Percentiles rank a stretch among this genome's conserved stretches.
Conservation (phyloP, 2,329 filamentous ascomycete genomes). For the Colletotrichum sp. region DNA sequence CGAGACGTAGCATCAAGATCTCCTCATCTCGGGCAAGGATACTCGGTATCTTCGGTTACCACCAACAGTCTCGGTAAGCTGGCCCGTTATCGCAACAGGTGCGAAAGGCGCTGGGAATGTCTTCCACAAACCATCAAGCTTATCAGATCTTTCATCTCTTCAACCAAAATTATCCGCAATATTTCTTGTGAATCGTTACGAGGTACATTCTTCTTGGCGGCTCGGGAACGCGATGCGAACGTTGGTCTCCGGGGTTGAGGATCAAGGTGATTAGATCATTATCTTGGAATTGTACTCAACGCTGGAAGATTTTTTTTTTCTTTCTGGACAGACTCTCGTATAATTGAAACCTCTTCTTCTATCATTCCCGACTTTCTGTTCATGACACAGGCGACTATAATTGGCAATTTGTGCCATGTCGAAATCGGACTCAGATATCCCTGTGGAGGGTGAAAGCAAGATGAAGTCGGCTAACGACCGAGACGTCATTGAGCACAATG, state of each 20-base stretch:
- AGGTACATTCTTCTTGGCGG: not conserved
- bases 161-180: not conserved
- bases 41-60: not conserved
- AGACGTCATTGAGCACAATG: not conserved
- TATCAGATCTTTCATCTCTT: not conserved
- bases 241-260: not conserved
- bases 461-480: not conserved
- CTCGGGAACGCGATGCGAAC: not conserved
- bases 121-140: not conserved
- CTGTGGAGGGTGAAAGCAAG: not conserved
- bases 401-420: not conserved
- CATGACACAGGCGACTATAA: accelerated
- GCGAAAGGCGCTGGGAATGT: not conserved
- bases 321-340: not conserved
- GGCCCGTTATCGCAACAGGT: accelerated
- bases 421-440: not conserved
- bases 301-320: accelerated
- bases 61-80: not conserved
- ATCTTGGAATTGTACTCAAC: not conserved
- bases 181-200: not conserved
- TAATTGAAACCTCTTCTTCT: accelerated
- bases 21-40: not conserved
- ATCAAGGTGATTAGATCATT: not conserved
- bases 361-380: not conserved
- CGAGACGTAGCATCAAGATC: not conserved